phyloP scores from a whole-genome alignment of 495 filamentous ascomycete species.

The Hyaloscypha variabilis region DNA sequence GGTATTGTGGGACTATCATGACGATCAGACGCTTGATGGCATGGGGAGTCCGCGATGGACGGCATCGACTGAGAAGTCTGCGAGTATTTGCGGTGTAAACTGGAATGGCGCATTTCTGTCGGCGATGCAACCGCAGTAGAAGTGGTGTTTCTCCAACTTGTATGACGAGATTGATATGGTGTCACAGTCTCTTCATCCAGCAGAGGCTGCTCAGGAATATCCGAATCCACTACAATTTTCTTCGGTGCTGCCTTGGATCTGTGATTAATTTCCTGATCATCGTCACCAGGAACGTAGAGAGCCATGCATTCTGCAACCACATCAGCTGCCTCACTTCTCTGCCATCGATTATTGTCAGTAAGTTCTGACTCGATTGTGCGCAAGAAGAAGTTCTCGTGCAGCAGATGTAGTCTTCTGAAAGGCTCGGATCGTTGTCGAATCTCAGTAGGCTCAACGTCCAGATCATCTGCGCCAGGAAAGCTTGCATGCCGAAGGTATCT shows the following conservation, averaged over 20 bases:
- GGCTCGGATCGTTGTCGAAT: slow-evolving; percentile 68
- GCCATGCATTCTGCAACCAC: slow-evolving; percentile 71
- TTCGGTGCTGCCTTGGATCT: slow-evolving; percentile 15
- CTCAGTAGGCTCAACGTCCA: slow-evolving; percentile 72
- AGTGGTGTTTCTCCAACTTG: slow-evolving; percentile 47
- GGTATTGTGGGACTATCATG: slow-evolving; percentile 61
- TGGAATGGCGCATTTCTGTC: slow-evolving; percentile 13
- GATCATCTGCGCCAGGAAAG: slow-evolving; percentile 62
- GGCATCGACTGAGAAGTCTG: slow-evolving; percentile 25
- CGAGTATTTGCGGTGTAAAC: slow-evolving; percentile 21
- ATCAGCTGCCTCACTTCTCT: slow-evolving; percentile 71
- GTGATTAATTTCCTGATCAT: slow-evolving; percentile 10
- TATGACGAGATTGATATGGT: slow-evolving; percentile 23
- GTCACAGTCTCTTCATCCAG: slow-evolving; percentile 18
- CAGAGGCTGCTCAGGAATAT: slow-evolving; percentile 31
- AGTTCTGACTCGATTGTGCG: slow-evolving; percentile 73
- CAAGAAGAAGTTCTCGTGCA: slow-evolving; percentile 76
- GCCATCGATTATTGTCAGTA: slow-evolving; percentile 68
- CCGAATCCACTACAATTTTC: slow-evolving; percentile 22
- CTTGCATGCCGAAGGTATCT: slow-evolving; percentile 66
- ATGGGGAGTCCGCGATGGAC: slow-evolving; percentile 39
- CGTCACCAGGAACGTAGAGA: slow-evolving; percentile 37
- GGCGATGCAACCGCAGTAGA: slow-evolving; percentile 46
- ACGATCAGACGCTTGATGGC: slow-evolving; percentile 38
- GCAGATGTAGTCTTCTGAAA: slow-evolving; percentile 65